These are phyloP conservation scores for Lepidium aucheri DNA, from an alignment of 345 rosid species.

Conservation along the genomic window DNA sequence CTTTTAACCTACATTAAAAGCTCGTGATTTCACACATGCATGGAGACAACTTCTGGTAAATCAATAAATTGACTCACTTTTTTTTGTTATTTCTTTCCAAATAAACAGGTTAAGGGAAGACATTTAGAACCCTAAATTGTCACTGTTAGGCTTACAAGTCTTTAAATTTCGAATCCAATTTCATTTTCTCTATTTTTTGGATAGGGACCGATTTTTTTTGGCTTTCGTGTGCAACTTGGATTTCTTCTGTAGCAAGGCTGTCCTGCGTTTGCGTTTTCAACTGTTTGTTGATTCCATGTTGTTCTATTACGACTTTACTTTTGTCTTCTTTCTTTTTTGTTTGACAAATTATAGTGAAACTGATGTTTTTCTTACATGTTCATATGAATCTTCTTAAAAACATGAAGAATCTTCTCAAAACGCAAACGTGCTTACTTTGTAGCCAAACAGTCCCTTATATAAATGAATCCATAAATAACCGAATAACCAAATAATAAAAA, in stretches of 20 bases:
- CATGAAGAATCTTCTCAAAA: conserved; percentile 10
- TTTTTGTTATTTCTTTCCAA: neutral
- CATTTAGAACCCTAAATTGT: conserved; percentile 28
- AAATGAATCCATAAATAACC: neutral
- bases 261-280: neutral
- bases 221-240: conserved; percentile 29
- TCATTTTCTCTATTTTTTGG: neutral
- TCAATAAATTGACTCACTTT: conserved; percentile 18
- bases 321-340: neutral
- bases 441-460: conserved; percentile 13
- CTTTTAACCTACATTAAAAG: neutral
- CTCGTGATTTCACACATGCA: conserved; percentile 6
- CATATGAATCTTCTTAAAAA: neutral
- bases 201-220: neutral
- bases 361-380: neutral
- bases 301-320: neutral
- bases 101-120: neutral
- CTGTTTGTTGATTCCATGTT: neutral
- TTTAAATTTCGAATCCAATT: neutral
- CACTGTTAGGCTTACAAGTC: conserved; percentile 11
- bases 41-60: conserved; percentile 4
- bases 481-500: neutral
- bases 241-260: neutral
- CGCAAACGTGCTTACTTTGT: conserved; percentile 1
- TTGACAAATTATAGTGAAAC: neutral